phyloP scores from a whole-genome alignment of 495 filamentous ascomycete genomes.

The Pseudotulostoma volvatum region DNA sequence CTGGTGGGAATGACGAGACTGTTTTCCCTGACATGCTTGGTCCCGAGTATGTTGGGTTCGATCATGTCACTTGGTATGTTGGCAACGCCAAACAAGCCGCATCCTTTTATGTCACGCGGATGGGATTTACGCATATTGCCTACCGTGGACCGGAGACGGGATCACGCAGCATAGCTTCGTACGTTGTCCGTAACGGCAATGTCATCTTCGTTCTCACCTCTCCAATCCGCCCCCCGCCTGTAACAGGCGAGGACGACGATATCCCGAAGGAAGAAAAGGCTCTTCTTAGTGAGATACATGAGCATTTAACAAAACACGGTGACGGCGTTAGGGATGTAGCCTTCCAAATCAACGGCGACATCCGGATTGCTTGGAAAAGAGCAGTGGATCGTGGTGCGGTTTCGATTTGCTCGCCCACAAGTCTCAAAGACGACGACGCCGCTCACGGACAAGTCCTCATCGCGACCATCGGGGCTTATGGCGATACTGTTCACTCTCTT shows the following conservation, averaged over 20 bases:
- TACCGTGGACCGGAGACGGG: slow-evolving; percentile 70
- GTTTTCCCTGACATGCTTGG: background rate
- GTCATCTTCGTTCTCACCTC: slow-evolving; percentile 63
- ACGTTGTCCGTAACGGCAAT: slow-evolving; percentile 52
- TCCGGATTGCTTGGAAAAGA: slow-evolving; percentile 44
- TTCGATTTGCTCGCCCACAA: slow-evolving; percentile 37
- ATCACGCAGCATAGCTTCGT: slow-evolving; percentile 48
- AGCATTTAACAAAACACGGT: slow-evolving; percentile 54
- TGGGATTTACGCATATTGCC: slow-evolving; percentile 57
- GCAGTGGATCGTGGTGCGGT: slow-evolving; percentile 48
- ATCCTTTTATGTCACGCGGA: slow-evolving; percentile 56
- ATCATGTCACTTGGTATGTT: slow-evolving; percentile 73
- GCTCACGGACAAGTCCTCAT: slow-evolving; percentile 35
- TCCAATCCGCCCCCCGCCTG: slow-evolving; percentile 38
- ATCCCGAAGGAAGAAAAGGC: slow-evolving; percentile 21
- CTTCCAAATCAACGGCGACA: slow-evolving; percentile 56
- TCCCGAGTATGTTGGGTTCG: slow-evolving; percentile 48
- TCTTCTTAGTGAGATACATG: slow-evolving; percentile 46
- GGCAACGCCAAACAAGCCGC: slow-evolving; percentile 78
- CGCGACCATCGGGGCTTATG: slow-evolving; percentile 61
- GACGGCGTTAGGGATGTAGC: slow-evolving; percentile 74
- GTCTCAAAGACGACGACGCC: slow-evolving; percentile 16
- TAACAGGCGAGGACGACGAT: slow-evolving; percentile 11
- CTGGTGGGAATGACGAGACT: background rate
- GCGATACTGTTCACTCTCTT: slow-evolving; percentile 70